Percentiles rank a stretch among this genome's conserved stretches.
phyloP scores from a whole-genome alignment of 164 flowering plant genomes.

The Piper longum region DNA sequence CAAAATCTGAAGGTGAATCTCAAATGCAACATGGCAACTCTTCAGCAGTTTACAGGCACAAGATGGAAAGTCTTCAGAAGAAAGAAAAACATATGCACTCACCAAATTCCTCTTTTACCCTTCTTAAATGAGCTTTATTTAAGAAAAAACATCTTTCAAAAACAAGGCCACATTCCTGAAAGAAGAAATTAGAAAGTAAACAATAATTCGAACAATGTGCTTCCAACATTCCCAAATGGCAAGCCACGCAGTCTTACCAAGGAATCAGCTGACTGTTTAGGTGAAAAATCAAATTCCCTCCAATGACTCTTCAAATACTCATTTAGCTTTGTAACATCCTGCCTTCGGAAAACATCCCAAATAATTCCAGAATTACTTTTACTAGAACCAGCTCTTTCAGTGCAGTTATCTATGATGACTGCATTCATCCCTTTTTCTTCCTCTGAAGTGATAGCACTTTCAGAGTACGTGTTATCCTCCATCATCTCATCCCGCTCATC shows the following conservation, averaged over 20 bases:
- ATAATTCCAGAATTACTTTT: conserved; percentile 36
- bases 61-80: neutral
- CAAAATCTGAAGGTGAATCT: neutral
- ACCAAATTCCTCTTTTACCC: conserved; percentile 73
- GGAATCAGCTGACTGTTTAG: conserved; percentile 8
- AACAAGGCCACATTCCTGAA: conserved; percentile 41
- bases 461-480: conserved; percentile 20
- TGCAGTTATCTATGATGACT: conserved; percentile 11
- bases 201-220: neutral
- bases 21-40: neutral
- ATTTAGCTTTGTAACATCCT: conserved; percentile 63
- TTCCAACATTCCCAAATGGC: too few relatives aligned
- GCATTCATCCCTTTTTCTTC: conserved; percentile 18
- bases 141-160: conserved; percentile 43
- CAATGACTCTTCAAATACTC: conserved; percentile 49
- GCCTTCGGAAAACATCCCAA: conserved; percentile 83
- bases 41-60: neutral
- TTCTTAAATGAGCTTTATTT: conserved; percentile 41
- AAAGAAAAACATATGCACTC: conserved; percentile 11
- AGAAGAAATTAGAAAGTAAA: conserved; percentile 1
- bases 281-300: conserved; percentile 26
- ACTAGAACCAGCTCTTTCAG: conserved; percentile 9
- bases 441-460: conserved; percentile 10
- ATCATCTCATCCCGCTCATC: conserved; percentile 19
- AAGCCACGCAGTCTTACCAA: conserved; percentile 22